phyloP scores from a whole-genome alignment of 495 filamentous ascomycete genomes.

The Hyaloscypha variabilis region DNA sequence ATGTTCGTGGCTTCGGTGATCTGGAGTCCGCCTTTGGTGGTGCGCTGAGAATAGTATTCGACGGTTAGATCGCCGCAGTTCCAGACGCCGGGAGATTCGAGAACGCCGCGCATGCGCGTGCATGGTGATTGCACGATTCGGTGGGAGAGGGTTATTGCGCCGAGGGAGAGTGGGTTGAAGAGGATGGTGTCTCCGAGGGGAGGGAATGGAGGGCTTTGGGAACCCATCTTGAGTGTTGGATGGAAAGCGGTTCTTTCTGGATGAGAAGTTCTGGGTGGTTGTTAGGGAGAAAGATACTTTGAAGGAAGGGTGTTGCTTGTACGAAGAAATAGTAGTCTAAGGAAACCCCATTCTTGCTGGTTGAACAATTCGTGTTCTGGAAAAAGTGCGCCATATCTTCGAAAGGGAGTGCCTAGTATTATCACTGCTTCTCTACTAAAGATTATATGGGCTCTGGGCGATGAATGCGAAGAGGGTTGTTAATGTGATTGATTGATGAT shows the following conservation, averaged over 20 bases:
- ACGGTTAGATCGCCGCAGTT: constrained; percentile 46
- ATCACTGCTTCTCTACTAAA: no score
- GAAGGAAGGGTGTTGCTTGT: no score
- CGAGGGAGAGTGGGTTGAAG: constrained; percentile 44
- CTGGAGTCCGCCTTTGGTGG: constrained; percentile 56
- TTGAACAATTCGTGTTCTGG: no score
- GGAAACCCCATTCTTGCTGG: no score
- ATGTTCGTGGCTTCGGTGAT: constrained; percentile 69
- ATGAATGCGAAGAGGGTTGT: no score
- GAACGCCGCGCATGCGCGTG: constrained; percentile 43
- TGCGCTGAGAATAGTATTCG: constrained; percentile 66
- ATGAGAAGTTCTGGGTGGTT: no score
- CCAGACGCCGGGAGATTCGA: constrained; percentile 32
- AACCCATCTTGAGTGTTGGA: background rate
- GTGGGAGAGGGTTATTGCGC: constrained; percentile 40
- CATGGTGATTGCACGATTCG: constrained; percentile 46
- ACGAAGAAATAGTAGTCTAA: no score
- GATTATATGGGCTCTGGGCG: no score
- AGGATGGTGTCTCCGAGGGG: constrained; percentile 23
- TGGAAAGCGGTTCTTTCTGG: background rate
- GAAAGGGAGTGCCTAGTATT: no score
- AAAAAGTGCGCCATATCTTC: no score
- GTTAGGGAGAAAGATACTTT: no score
- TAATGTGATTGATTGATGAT: no score
- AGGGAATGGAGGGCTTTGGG: background rate